phyloP scores from a whole-genome alignment of 345 rosid species.

The Salix caprea region DNA sequence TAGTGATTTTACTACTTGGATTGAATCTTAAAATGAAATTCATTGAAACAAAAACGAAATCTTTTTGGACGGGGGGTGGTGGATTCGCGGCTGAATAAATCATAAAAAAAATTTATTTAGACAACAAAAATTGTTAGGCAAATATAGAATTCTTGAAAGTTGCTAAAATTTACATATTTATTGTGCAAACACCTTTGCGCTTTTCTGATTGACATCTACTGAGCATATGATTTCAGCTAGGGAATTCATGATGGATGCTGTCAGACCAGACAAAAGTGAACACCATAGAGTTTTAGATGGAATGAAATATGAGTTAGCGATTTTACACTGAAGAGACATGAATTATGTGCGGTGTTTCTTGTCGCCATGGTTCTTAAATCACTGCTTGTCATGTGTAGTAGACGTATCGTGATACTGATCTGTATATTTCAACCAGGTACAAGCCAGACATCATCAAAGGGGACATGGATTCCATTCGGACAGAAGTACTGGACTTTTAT shows the following conservation, averaged over 20 bases:
- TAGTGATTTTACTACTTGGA: not conserved
- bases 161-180: not conserved
- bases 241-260: not conserved
- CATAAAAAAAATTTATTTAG: no score
- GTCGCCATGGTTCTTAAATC: not conserved
- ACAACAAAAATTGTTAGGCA: not conserved
- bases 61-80: not conserved
- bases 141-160: not conserved
- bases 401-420: not conserved
- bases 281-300: not conserved
- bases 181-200: not conserved
- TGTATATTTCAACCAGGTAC: slow-evolving; percentile 38
- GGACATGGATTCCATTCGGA: slow-evolving; percentile 88
- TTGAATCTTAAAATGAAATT: not conserved
- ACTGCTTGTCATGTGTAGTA: not conserved
- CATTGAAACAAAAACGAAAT: not conserved
- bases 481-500: slow-evolving; percentile 64
- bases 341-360: not conserved
- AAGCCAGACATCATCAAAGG: slow-evolving; percentile 84
- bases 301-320: not conserved
- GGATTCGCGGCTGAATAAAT: not conserved
- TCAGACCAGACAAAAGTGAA: not conserved
- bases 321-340: not conserved
- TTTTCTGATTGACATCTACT: not conserved
- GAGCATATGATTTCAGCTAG: not conserved